Evolutionary conservation across 306 rosid genomes (phyloP), one percentile per base, ranked within the genome.

Genomic region (Cajanus cajan): DNA sequence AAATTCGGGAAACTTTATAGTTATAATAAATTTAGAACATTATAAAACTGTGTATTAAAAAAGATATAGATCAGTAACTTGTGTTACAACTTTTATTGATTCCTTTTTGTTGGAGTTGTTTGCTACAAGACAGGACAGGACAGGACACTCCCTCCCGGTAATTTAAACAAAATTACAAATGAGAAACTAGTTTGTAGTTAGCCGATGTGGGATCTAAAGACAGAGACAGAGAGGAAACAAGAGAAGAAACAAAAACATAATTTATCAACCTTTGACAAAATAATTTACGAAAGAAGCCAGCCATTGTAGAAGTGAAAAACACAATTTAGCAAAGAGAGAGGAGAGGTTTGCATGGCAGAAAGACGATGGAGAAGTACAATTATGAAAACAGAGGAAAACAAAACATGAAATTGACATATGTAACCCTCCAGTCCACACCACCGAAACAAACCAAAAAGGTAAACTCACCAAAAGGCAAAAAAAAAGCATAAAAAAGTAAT

Each of bases 291-390:
- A 52, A 71, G 72, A 64, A 58, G 16, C 7, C 10, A 7, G 9
- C 41, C 2, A 59, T 67, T 73, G 1, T 18, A 36, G 59, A 48
- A 28, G 34, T 61, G 43, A 74, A 82, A 76, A 82, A 21, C 51
- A 25, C 25, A 64, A 64, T 16, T 71, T 64, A 61, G 44, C 39
- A 33, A 64, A 51, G 43, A 36, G 66, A 48, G 77, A 64, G 77
- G 66, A 21, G 40, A 82, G 85, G 76, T 71, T 87, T 82, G 86
- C 85, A 51, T 74, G 85, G 78, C 82, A 77, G 84, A 77, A 76
- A 83, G 83, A 83, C 24, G 64, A 83, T 87, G 59, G 41, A 31
- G 36, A 73, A 68, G 78, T 68, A 74, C 86, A 73, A 83, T 82
- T 13, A 82, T 74, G 77, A 69, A 71, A 50, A 55, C 31, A 44